Evolutionary conservation across 2,329 filamentous ascomycete genomes (phyloP).

Genomic region (Dactylellina cionopaga): DNA sequence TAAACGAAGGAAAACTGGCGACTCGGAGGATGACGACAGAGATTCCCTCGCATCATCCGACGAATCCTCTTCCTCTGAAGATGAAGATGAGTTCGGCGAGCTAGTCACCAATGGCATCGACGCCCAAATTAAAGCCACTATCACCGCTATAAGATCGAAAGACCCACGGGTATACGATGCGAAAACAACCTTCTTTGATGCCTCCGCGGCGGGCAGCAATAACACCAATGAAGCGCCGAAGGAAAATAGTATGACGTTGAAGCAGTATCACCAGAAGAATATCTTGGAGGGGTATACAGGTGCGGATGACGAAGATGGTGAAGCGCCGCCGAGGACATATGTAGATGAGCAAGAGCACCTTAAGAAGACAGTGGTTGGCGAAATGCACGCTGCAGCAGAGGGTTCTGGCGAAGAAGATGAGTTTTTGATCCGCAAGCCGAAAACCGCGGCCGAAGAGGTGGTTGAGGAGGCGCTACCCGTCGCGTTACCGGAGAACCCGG

Average conservation of each 20-base stretch:
- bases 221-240: slow-evolving; percentile 63
- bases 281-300: slow-evolving; percentile 76
- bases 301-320: slow-evolving; percentile 68
- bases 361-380: slow-evolving; percentile 78
- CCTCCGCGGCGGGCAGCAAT: slow-evolving; percentile 64
- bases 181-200: slow-evolving; percentile 79
- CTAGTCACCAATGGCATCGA: slow-evolving; percentile 87
- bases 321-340: slow-evolving; percentile 75
- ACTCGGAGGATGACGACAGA: slow-evolving; percentile 35
- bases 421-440: slow-evolving; percentile 78
- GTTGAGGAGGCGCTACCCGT: slow-evolving; percentile 57
- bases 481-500: slow-evolving; percentile 67
- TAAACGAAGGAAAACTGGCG: slow-evolving; percentile 39
- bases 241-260: slow-evolving; percentile 84
- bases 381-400: slow-evolving; percentile 75
- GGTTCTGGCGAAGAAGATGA: slow-evolving; percentile 63
- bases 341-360: slow-evolving; percentile 86
- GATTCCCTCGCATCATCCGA: slow-evolving; percentile 67
- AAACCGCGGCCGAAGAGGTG: slow-evolving; percentile 60
- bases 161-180: slow-evolving; percentile 91
- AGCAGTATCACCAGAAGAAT: slow-evolving; percentile 91
- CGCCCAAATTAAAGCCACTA: slow-evolving; percentile 83
- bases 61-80: slow-evolving; percentile 77
- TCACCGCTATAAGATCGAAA: slow-evolving; percentile 87
- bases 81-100: slow-evolving; percentile 89